A percentile compares a stretch with the other conserved stretches of the same genome.
Conservation (phyloP, 2,329 filamentous ascomycete species). For the Penicillium sp. region DNA sequence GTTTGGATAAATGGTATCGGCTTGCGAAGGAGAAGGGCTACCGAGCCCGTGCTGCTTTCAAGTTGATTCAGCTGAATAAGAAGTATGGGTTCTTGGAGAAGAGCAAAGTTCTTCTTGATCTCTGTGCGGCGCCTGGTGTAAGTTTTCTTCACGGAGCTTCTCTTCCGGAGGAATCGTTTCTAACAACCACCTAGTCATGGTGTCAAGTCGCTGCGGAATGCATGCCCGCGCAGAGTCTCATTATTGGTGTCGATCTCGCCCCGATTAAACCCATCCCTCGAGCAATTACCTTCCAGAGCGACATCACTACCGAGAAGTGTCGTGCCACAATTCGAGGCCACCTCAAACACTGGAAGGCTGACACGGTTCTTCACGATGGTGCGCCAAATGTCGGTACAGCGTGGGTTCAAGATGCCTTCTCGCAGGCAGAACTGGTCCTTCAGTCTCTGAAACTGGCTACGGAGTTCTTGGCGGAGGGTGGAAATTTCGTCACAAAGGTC, state of each 20-base stretch:
- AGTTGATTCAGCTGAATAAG: slow-evolving; percentile 96
- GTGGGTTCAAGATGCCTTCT: slow-evolving; percentile 98
- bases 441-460: slow-evolving; percentile 91
- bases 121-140: slow-evolving; percentile 93
- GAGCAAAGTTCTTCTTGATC: slow-evolving; percentile 92
- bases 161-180: slow-evolving; percentile 3
- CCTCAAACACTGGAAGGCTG: slow-evolving; percentile 93
- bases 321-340: slow-evolving; percentile 84
- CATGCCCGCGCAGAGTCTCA: slow-evolving; percentile 86
- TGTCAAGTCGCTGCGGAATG: slow-evolving; percentile 93
- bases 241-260: slow-evolving; percentile 88
- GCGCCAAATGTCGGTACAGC: slow-evolving; percentile 97
- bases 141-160: slow-evolving; percentile 32
- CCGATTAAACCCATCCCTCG: slow-evolving; percentile 95
- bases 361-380: slow-evolving; percentile 93
- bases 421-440: slow-evolving; percentile 87
- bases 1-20: slow-evolving; percentile 98
- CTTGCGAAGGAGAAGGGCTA: slow-evolving; percentile 98
- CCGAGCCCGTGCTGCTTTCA: slow-evolving; percentile 92
- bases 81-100: slow-evolving; percentile 98
- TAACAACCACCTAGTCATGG: slow-evolving; percentile 65
- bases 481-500: slow-evolving; percentile 95
- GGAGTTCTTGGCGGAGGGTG: slow-evolving; percentile 84
- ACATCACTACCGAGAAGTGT: slow-evolving; percentile 97
- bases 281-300: slow-evolving; percentile 93